Base-by-base conservation (phyloP, 2,329 filamentous ascomycete genomes). In the Aschersonia sp. region DNA sequence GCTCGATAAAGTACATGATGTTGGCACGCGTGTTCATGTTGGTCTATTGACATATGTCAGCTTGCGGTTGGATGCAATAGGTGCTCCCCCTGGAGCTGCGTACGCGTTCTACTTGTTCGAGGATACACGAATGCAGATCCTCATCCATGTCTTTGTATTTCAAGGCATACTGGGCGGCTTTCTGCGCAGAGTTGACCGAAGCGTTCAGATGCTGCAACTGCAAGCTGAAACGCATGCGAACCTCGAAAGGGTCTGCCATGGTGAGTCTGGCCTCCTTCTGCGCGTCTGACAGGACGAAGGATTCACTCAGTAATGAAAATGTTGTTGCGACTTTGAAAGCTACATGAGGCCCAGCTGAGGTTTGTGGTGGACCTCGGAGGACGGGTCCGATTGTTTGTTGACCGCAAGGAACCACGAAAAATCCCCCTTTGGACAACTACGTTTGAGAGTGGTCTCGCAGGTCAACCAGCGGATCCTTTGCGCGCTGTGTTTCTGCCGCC, bases 1-100 rank as follows among this genome's bases (percentile, higher is more conserved):
- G 85, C 60, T 97, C 90, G 60, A 98, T 84, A 66, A 98, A 98
- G 67, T 94, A 98, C 85, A 98, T 94, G 63, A 98, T 97, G 63
- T 98, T 98, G 50, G 92, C 94, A 51, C 90, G 78, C 46, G 83
- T 94, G 66, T 98, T 98, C 85, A 98, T 94, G 55, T 86, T 90
- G 55, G 87, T 94, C 78, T 89, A 45, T 33, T 31, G 10, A 22
- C 22, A 10, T 6, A 10, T 30, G 29, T 43, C 29, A 43, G 42
- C 30, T 9, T 30, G 42, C 22, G n/a, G 42, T 30, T 44, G 30
- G 22, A 31, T 30, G 42, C 22, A 4, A 8, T 30, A 31, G 32
- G 7, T 22, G 22, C 4, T 45, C 14, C 32, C 4, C 33, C 7
- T 2, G 10, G 5, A 33, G 10, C 12, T 8, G 10, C 50, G 30